These are phyloP conservation scores for Rhytidiadelphus loreus DNA, from an alignment of 225 moss, liverwort and hornwort genomes.

Conservation along the genomic window DNA sequence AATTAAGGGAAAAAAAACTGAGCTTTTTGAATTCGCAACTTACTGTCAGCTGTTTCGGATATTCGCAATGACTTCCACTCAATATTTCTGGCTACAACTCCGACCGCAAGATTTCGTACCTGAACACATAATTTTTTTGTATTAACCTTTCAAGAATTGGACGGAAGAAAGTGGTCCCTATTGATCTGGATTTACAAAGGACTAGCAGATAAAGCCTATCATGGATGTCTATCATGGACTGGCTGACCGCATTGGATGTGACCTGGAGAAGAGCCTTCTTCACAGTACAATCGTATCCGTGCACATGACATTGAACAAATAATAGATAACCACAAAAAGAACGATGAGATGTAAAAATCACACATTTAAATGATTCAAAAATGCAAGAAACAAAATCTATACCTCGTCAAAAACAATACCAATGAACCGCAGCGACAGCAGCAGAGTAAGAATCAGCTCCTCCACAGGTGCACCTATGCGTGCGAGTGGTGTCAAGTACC, in stretches of 20 bases:
- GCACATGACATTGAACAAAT: not conserved
- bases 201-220: not conserved
- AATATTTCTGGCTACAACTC: constrained; percentile 80
- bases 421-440: constrained; percentile 26
- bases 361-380: not conserved
- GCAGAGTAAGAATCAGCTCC: constrained; percentile 71
- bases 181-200: not conserved
- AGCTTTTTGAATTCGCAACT: not conserved
- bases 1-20: not conserved
- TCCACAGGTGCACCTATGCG: constrained; percentile 76
- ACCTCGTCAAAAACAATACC: constrained; percentile 97
- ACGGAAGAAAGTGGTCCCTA: not conserved
- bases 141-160: not conserved
- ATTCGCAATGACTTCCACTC: not conserved
- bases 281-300: not conserved
- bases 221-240: not conserved
- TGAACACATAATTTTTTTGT: not conserved
- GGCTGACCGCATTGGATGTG: not conserved
- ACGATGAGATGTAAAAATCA: not conserved
- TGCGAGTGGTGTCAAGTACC: constrained; percentile 62
- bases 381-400: not conserved
- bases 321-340: not conserved
- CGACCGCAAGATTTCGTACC: constrained; percentile 87
- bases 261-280: not conserved
- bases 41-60: not conserved